Evolutionary conservation across 2,329 filamentous ascomycete species (phyloP), one percentile per base, ranked within the genome.

Genomic region (Exophiala xenobiotica): DNA sequence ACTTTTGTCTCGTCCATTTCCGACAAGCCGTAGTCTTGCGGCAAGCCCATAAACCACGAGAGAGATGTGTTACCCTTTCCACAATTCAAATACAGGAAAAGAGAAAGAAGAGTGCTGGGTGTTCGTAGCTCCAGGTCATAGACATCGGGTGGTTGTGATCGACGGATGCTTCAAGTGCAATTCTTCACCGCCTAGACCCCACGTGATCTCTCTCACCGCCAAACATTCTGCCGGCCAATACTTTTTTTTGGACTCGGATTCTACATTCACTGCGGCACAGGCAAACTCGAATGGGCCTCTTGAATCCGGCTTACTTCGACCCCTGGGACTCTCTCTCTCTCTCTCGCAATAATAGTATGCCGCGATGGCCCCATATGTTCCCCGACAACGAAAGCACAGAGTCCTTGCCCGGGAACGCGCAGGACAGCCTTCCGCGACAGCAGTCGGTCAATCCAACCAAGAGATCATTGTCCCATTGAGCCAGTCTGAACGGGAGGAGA

Each of bases 321-420:
- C n/a, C n/a, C n/a, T n/a, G n/a, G n/a, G n/a, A n/a, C n/a, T n/a
- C n/a, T n/a, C n/a, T n/a, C n/a, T n/a, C n/a, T n/a, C n/a, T n/a
- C n/a, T n/a, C n/a, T n/a, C n/a, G n/a, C n/a, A n/a, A n/a, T n/a
- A n/a, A n/a, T n/a, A n/a, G n/a, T n/a, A n/a, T n/a, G n/a, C 8
- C 19, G 66, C 44, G 35, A 73, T 73, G 72, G 66, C 71, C 37
- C 76, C 76, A 55, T 78, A 77, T 57, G 72, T 78, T 11, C 78
- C 79, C 23, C 73, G 80, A 38, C 75, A 81, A 65, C 76, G 80
- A 50, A 84, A 84, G 63, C 79, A 82, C 60, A 78, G 78, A 54
- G 68, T 68, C 43, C 66, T 67, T 42, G 67, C 65, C 31, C 66
- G 65, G 40, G 65, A 68, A 33, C 33, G 53, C 8, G 42, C 18